Base-by-base conservation (phyloP, 2,329 filamentous ascomycete genomes). In the Stachybotrys echinatus region DNA sequence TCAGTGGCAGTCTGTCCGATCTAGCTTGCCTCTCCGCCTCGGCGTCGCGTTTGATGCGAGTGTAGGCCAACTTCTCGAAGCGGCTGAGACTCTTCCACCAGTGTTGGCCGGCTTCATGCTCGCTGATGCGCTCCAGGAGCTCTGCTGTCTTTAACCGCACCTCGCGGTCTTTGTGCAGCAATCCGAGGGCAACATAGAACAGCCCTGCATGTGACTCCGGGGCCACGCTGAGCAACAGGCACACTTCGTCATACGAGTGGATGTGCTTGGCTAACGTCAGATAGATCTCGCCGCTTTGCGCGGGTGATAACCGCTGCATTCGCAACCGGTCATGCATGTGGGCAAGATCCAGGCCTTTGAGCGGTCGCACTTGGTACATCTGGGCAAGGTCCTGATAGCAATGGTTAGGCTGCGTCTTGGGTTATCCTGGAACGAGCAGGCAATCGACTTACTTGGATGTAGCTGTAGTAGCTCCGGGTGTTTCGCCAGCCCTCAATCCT, bases 401-500 rank as follows among this genome's bases (percentile, higher is more conserved):
- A 45, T 37, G 27, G 14, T 34, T 34, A 34, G 27, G 14, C 27
- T 14, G 27, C 10, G 27, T 8, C 27, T 17, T 31, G 43, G n/a
- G 45, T 61, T 48, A 65, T 55, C 34, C 19, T 10, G 34, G 8
- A n/a, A 34, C n/a, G n/a, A n/a, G n/a, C 14, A 34, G 5, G 10
- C 14, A 14, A 34, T 34, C 27, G 42, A 45, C 74, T 59, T 68
- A 85, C 89, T 74, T 95, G 89, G 55, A 97, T 92, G 64, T 90
- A 97, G 57, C 89, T 91, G 71, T 95, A 96, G 65, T 99, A 99
- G 62, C 89, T 95, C 53, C 94, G 80, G 1, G 94, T 97, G 55
- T 90, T 95, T 58, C 94, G 84, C 94, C 94, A 99, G 50, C 92
- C 94, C 72, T 99, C 94, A 54, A 99, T 95, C 50, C 94, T 81